These are phyloP conservation scores for Emmonsiellopsis sp. DNA, from an alignment of 2,329 filamentous ascomycete species.

Conservation along the genomic window DNA sequence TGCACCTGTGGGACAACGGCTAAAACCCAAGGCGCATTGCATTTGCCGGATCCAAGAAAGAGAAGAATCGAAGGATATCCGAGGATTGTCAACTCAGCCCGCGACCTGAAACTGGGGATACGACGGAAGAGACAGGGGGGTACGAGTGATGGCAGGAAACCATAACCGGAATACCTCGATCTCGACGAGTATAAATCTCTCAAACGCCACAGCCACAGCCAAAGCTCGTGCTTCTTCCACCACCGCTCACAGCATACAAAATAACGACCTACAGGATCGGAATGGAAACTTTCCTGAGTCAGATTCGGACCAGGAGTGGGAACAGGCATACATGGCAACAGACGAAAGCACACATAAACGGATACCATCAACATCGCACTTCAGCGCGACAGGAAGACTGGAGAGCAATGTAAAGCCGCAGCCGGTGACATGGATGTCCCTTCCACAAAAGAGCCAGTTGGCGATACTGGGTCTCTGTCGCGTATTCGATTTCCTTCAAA, in stretches of 20 bases:
- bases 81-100: no score
- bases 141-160: neutral
- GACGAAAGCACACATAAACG: conserved; percentile 11
- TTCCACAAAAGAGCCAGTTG: conserved; percentile 31
- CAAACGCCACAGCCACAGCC: neutral
- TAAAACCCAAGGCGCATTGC: neutral
- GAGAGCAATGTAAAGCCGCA: conserved; percentile 9
- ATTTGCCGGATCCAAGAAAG: neutral
- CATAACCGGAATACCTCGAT: neutral
- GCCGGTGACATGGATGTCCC: conserved; percentile 32
- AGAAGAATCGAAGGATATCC: neutral
- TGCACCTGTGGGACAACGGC: neutral
- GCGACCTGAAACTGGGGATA: neutral
- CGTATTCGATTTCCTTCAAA: conserved; percentile 33
- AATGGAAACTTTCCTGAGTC: neutral
- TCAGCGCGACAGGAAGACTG: neutral
- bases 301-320: neutral
- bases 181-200: neutral
- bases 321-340: conserved; percentile 9
- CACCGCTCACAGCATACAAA: neutral
- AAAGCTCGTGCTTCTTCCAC: neutral
- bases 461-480: conserved; percentile 29
- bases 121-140: neutral
- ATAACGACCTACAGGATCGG: neutral
- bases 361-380: conserved; percentile 10